Evolutionary conservation across 202 grass and related monocot genomes (phyloP), one percentile per base, ranked within the genome.

Genomic region (Setaria viridis): DNA sequence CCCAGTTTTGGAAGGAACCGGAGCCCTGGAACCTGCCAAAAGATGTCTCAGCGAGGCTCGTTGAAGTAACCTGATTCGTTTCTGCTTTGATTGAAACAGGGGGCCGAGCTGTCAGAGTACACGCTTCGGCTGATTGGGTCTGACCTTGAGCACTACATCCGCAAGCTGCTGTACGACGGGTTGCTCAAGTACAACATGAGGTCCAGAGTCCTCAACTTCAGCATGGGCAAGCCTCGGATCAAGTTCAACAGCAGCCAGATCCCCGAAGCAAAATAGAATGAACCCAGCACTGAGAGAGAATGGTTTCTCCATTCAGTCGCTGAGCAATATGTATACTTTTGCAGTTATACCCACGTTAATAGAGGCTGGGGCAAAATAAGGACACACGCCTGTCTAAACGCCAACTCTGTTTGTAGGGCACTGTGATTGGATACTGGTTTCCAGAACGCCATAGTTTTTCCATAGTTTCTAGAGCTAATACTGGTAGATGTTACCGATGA

Each of bases 161-260:
- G 96, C 66, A 98, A 95, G 35, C 63, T 98, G 84, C 91, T 95
- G 46, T 95, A 95, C 8, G 93, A 98, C 8, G 91, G 96, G 49
- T 84, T 89, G 30, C 88, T 98, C 88, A 98, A 95, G 88, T 98
- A 98, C 91, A 98, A 98, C 84, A 92, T 98, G 96, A 94, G 85
- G 75, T 78, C 91, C 67, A 89, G 82, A 13, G 90, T 91, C 59
- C 93, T 98, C 46, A 96, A 95, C 58, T 99, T 99, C 86, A 99
- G 96, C 82, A 99, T 99, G 96, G 96, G 93, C 54, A 95, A 99
- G 74, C 93, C 96, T 14, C 93, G 91, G 48, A 80, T 99, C 37
- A 88, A 92, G 82, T 99, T 99, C 91, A 99, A 96, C 77, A 99
- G 62, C 71, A 98, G 72, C 69, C 85, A 98, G 84, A 90, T 98